Evolutionary conservation across 495 filamentous ascomycete species (phyloP).

Genomic region (Xylaria curta): DNA sequence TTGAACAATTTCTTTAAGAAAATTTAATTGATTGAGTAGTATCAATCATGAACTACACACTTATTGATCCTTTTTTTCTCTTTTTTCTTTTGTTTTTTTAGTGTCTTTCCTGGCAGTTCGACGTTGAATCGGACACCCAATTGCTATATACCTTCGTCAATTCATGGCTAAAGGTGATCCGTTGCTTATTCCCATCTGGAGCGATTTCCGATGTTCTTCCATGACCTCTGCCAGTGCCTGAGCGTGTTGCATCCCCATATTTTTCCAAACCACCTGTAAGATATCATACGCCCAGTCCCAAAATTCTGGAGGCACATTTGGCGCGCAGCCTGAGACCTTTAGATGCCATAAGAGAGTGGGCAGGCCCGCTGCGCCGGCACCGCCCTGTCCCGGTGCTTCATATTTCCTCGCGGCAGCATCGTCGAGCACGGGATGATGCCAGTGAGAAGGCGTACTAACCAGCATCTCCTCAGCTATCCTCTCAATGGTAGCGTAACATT

Average conservation of each 20-base stretch:
- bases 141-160: neutral
- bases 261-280: slow-evolving; percentile 49
- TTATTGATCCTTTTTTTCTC: neutral
- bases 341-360: slow-evolving; percentile 52
- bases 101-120: neutral
- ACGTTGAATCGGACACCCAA: neutral
- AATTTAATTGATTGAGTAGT: neutral
- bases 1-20: neutral
- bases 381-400: slow-evolving; percentile 44
- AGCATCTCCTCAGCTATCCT: slow-evolving; percentile 50
- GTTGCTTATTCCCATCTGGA: neutral
- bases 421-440: slow-evolving; percentile 49
- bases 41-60: neutral
- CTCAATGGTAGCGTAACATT: slow-evolving; percentile 39
- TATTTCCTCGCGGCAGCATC: slow-evolving; percentile 36
- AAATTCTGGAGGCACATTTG: slow-evolving; percentile 45
- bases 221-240: slow-evolving; percentile 44
- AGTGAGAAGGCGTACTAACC: slow-evolving; percentile 52
- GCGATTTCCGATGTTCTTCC: slow-evolving; percentile 32
- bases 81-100: neutral
- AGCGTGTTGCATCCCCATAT: slow-evolving; percentile 56
- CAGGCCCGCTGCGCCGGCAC: slow-evolving; percentile 51
- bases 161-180: neutral
- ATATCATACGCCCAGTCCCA: slow-evolving; percentile 47
- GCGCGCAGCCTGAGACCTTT: slow-evolving; percentile 49